Percentiles rank a stretch among this genome's conserved stretches.
Evolutionary conservation across 2,329 filamentous ascomycete species (phyloP).

Genomic region (Aureobasidium sp.): DNA sequence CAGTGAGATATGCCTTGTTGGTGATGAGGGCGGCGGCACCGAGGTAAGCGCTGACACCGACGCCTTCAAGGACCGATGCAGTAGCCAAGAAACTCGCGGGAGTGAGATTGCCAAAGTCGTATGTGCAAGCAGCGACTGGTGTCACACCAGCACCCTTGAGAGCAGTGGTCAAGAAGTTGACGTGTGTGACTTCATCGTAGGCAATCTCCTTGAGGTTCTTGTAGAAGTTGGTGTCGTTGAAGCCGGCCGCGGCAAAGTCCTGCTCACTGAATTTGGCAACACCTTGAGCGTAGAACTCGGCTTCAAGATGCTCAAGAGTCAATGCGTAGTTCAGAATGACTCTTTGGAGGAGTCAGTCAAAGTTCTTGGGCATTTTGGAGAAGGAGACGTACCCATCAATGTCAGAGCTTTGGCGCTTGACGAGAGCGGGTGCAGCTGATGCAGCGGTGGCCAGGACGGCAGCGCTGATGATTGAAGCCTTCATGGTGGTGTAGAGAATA

Average conservation of each 20-base stretch:
- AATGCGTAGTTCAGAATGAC: slow-evolving; percentile 38
- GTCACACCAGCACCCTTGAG: slow-evolving; percentile 41
- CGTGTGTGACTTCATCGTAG: slow-evolving; percentile 53
- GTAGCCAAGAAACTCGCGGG: slow-evolving; percentile 46
- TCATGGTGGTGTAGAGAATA: slow-evolving; percentile 19
- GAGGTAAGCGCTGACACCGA: slow-evolving; percentile 55
- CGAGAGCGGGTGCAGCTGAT: slow-evolving; percentile 17
- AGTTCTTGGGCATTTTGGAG: neutral
- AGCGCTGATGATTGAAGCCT: slow-evolving; percentile 18
- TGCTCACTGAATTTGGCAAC: slow-evolving; percentile 49
- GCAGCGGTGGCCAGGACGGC: slow-evolving; percentile 15
- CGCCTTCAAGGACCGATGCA: slow-evolving; percentile 49
- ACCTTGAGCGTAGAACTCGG: slow-evolving; percentile 56
- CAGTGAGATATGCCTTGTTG: slow-evolving; percentile 52
- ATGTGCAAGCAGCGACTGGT: slow-evolving; percentile 51
- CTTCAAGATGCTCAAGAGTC: slow-evolving; percentile 46
- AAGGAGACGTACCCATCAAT: slow-evolving; percentile 15
- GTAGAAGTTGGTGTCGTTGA: slow-evolving; percentile 46
- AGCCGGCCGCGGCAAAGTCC: slow-evolving; percentile 49
- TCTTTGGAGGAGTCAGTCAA: neutral
- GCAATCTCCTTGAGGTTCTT: slow-evolving; percentile 51
- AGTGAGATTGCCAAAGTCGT: slow-evolving; percentile 47
- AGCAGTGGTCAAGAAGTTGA: slow-evolving; percentile 46
- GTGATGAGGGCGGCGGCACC: slow-evolving; percentile 54
- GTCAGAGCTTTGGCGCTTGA: slow-evolving; percentile 17